Evolutionary conservation across 1,139 yeast species (phyloP), one percentile per base, ranked within the genome.

Genomic region (Candida pseudoviswanathii): DNA sequence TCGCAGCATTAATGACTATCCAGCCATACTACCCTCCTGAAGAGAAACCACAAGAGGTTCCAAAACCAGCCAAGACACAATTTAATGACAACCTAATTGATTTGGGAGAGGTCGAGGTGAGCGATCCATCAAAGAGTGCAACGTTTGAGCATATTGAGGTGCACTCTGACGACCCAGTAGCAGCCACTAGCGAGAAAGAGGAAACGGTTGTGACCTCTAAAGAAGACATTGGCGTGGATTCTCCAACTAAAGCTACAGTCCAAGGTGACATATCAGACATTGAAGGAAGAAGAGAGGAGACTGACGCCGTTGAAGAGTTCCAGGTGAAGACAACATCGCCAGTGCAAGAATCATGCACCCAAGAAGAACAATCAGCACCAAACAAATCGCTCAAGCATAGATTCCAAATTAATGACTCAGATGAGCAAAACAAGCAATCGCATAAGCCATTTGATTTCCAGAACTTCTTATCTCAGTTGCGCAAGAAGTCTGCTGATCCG

Each of bases 401-500:
- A 50, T 41, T 53, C 44, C 9, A 52, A 27, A 58, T 64, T 5
- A 60, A 62, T 40, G 44, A 42, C 44, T 64, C 70, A 5, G 58
- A 57, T 8, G 71, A 70, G 33, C 73, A 68, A 46, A 63, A 68
- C 45, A 75, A 72, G 49, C 75, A 67, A 49, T 75, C 80, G 0
- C 80, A 75, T 53, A 63, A 74, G 68, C 70, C 87, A 2, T 89
- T 90, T 68, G 96, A 94, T 64, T 94, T 92, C 65, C 96, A 89
- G 61, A 71, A 77, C 25, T 95, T 95, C 63, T 73, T 92, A 36
- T 75, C 78, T 5, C 90, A 87, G 54, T 75, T 95, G 54, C 84
- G 86, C 50, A 79, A 82, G 51, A 86, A 84, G 56, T 75, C 81
- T 48, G 97, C 98, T 1, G 96, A 90, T 52, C 98, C 99, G 0